Evolutionary conservation across 306 rosid genomes (phyloP).

Genomic region (Psophocarpus tetragonolobus): DNA sequence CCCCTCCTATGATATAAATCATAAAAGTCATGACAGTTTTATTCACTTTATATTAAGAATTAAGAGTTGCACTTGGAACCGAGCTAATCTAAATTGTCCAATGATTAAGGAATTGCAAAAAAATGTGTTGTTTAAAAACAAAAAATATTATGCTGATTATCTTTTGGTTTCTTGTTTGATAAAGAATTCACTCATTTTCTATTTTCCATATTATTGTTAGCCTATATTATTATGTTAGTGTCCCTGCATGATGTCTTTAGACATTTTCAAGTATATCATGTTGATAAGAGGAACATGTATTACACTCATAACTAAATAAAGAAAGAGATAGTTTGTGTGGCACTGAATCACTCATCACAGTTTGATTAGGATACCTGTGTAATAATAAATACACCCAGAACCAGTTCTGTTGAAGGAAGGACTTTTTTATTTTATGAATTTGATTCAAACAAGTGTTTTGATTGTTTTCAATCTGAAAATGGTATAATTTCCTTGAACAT

Average conservation of each 20-base stretch:
- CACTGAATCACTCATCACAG: neutral
- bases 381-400: neutral
- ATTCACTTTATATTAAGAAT: constrained; percentile 6
- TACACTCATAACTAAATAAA: neutral
- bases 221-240: neutral
- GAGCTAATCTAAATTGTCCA: constrained; percentile 8
- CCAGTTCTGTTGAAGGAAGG: neutral
- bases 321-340: neutral
- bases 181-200: neutral
- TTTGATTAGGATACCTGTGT: neutral
- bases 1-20: neutral
- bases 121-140: neutral
- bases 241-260: constrained; percentile 18
- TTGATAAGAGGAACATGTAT: neutral
- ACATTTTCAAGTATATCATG: neutral
- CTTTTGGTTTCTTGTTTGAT: neutral
- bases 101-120: constrained; percentile 9
- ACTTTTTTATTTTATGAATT: neutral
- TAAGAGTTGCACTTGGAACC: constrained; percentile 14
- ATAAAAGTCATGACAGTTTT: neutral
- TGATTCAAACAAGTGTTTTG: neutral
- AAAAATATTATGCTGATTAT: neutral
- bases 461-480: neutral
- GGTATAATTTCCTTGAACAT: neutral
- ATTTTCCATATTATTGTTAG: neutral